phyloP scores from a whole-genome alignment of 2,329 filamentous ascomycete species.

The Geosmithia putterillii region DNA sequence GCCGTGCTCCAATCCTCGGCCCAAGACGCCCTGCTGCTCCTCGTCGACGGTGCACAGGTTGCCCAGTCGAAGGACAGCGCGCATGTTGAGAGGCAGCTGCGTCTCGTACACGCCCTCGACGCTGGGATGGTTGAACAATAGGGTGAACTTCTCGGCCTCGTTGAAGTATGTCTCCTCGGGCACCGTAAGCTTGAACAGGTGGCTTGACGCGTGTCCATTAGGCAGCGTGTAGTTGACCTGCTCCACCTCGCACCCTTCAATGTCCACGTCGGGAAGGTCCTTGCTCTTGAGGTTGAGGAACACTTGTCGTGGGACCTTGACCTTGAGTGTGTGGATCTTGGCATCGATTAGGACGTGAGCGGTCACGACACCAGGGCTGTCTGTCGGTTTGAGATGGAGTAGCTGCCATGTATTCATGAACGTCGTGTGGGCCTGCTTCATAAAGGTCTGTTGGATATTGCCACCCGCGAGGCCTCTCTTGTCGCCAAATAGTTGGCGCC shows the following conservation, averaged over 20 bases:
- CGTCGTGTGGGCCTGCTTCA: conserved; percentile 80
- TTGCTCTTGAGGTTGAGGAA: conserved; percentile 86
- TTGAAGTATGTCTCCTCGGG: conserved; percentile 78
- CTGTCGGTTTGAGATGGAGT: conserved; percentile 71
- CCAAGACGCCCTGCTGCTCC: conserved; percentile 76
- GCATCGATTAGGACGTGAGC: conserved; percentile 89
- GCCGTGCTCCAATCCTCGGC: conserved; percentile 83
- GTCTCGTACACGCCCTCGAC: conserved; percentile 97
- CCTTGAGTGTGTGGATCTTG: conserved; percentile 77
- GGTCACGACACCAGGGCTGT: conserved; percentile 73
- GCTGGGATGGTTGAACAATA: conserved; percentile 81
- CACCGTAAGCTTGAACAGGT: conserved; percentile 89
- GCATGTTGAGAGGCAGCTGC: conserved; percentile 74
- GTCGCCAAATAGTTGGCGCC: conserved; percentile 89
- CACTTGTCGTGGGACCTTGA: conserved; percentile 79
- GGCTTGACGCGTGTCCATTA: conserved; percentile 86
- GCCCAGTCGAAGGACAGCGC: conserved; percentile 80
- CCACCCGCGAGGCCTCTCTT: conserved; percentile 38
- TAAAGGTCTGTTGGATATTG: conserved; percentile 61
- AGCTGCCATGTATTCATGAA: conserved; percentile 95
- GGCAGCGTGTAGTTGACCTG: conserved; percentile 89
- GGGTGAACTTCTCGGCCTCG: conserved; percentile 69
- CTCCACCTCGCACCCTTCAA: conserved; percentile 77
- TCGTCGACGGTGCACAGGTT: conserved; percentile 92
- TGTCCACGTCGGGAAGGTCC: conserved; percentile 77